Conservation (phyloP, 2,329 filamentous ascomycete species). For the Ophiocordyceps camponoti-floridani region DNA sequence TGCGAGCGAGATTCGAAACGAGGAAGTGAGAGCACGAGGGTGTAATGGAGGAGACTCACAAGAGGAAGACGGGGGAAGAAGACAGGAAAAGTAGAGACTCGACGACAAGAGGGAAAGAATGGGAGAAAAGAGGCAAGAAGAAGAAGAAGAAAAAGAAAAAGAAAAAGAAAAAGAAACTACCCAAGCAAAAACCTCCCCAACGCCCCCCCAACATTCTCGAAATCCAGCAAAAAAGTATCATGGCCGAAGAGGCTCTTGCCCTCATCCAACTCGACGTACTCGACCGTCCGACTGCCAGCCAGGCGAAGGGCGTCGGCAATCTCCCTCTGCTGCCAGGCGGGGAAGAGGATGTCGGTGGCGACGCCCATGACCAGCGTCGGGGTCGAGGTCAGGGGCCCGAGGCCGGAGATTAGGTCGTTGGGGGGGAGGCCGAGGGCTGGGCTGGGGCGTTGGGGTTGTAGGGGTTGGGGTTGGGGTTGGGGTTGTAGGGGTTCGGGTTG, state of each 20-base stretch:
- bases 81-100: too few species aligned
- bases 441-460: too few species aligned
- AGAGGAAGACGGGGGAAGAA: too few species aligned
- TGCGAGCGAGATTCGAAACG: too few species aligned
- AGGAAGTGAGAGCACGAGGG: too few species aligned
- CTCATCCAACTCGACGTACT: constrained; percentile 81
- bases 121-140: neutral
- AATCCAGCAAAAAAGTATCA: constrained; percentile 84
- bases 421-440: constrained; percentile 23
- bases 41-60: too few species aligned
- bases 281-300: constrained; percentile 64
- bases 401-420: constrained; percentile 71
- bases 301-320: constrained; percentile 67
- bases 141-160: neutral
- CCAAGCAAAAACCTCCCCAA: constrained; percentile 55
- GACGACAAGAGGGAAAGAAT: neutral
- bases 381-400: constrained; percentile 54
- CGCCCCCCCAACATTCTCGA: constrained; percentile 79
- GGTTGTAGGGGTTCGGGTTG: too few species aligned
- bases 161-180: neutral
- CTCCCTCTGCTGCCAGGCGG: constrained; percentile 94
- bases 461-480: too few species aligned
- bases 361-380: constrained; percentile 84
- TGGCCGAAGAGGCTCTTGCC: constrained; percentile 91
- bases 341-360: constrained; percentile 89